Evolutionary conservation across 1,139 yeast species (phyloP), one percentile per base, ranked within the genome.

Genomic region (Pichia sp.): DNA sequence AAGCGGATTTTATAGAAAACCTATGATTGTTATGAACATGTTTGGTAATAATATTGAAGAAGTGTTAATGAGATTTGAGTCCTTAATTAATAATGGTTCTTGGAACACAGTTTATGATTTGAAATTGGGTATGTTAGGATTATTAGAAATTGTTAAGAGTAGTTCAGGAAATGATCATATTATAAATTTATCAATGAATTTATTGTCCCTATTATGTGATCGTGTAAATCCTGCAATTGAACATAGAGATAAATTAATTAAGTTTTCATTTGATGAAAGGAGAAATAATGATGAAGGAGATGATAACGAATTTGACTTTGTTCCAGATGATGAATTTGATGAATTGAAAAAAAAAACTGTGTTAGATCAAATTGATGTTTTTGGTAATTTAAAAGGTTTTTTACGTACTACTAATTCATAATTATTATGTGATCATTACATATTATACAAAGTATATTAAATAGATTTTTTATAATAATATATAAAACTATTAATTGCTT

Each of bases 341-440:
- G 80, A 74, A 49, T 72, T 78, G 24, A 61, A 70, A 60, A 74
- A 69, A 49, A 71, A 68, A 45, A 73, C 78, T 3, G 76, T 78
- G 11, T 62, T 76, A 41, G 79, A 75, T 53, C 51, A 57, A 19
- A 51, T 73, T 30, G 73, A 76, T 50, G 76, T 69, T 5, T 67
- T 68, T 52, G 46, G 31, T 10, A 28, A 37, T 5, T 26, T 43
- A 11, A 37, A 40, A 40, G 15, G 31, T 13, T 38, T 22, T 27
- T 20, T 37, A 20, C 5, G 25, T 13, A n/a, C n/a, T n/a, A n/a
- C n/a, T n/a, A n/a, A n/a, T n/a, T n/a, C n/a, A n/a, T n/a, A n/a
- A n/a, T n/a, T n/a, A n/a, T n/a, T n/a, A n/a, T n/a, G n/a, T n/a
- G n/a, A n/a, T n/a, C n/a, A n/a, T n/a, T n/a, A n/a, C n/a, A n/a